Evolutionary conservation across 768 basidiomycete species (phyloP).

Genomic region (Cytidiella melzeri): DNA sequence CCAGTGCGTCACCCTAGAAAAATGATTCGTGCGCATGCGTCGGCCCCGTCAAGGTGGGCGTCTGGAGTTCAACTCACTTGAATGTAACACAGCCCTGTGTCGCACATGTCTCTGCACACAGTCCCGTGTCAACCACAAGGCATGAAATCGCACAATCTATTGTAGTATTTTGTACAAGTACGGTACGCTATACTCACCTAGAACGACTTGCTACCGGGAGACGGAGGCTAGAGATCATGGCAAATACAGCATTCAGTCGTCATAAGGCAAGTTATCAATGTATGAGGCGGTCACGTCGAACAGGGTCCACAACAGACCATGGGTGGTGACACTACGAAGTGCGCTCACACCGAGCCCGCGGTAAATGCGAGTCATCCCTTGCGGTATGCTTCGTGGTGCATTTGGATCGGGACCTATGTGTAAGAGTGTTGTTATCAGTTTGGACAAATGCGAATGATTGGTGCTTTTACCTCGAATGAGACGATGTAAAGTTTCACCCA

Average conservation of each 20-base stretch:
- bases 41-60: no score
- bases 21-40: no score
- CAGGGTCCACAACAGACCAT: conserved; percentile 90
- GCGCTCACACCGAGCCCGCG: conserved; percentile 94
- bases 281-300: conserved; percentile 76
- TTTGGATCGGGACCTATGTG: conserved; percentile 78
- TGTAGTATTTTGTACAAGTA: conserved; percentile 3
- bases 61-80: no score
- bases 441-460: background rate
- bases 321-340: conserved; percentile 85
- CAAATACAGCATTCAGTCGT: no score
- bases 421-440: background rate
- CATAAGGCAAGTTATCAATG: conserved; percentile 53
- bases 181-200: background rate
- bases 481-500: conserved; percentile 67
- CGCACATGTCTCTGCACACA: no score
- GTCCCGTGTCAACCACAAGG: no score
- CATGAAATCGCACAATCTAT: no score
- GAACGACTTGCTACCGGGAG: no score
- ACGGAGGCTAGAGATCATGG: no score
- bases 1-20: no score
- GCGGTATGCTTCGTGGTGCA: conserved; percentile 67
- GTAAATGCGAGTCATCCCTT: conserved; percentile 81
- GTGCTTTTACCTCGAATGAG: conserved; percentile 64
- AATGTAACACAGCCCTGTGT: no score